These are phyloP conservation scores for Aspergillus fijiensis DNA, from an alignment of 2,329 filamentous ascomycete genomes.

Conservation along the genomic window DNA sequence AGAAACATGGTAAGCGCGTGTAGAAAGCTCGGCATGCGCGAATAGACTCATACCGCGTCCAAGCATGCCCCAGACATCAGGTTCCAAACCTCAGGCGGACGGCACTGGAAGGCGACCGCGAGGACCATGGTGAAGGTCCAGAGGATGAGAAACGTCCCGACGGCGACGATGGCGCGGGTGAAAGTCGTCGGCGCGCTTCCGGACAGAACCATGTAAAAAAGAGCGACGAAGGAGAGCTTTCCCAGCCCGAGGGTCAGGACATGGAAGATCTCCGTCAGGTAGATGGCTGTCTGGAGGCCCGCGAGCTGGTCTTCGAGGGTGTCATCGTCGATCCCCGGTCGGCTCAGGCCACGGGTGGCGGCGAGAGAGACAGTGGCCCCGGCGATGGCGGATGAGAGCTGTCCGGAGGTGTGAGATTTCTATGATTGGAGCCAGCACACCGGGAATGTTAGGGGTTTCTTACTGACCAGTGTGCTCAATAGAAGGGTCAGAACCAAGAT, in stretches of 20 bases:
- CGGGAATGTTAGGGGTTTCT: not conserved
- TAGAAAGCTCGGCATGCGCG: too few species aligned
- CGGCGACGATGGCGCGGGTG: not conserved
- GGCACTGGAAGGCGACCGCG: not conserved
- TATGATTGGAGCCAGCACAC: not conserved
- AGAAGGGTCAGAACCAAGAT: slow-evolving; percentile 3
- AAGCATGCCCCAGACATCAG: not conserved
- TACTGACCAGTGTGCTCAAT: not conserved
- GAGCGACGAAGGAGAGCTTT: not conserved
- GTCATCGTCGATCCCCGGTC: not conserved
- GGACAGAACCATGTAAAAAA: slow-evolving; percentile 2
- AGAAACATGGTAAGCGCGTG: not conserved
- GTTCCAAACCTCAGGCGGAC: slow-evolving; percentile 1
- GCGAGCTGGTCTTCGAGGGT: not conserved
- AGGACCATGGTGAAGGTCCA: slow-evolving; percentile 1
- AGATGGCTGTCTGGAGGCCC: not conserved
- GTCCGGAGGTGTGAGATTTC: not conserved
- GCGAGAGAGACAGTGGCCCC: slow-evolving; percentile 3
- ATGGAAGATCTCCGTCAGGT: not conserved
- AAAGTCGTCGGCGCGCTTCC: not conserved
- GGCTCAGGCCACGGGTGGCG: not conserved
- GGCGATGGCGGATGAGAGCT: not conserved
- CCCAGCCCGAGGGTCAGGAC: slow-evolving; percentile 2
- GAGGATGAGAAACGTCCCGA: not conserved
- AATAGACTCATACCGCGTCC: not conserved